Conservation (phyloP, 2,329 filamentous ascomycete species). For the Parascedosporium putredinis region DNA sequence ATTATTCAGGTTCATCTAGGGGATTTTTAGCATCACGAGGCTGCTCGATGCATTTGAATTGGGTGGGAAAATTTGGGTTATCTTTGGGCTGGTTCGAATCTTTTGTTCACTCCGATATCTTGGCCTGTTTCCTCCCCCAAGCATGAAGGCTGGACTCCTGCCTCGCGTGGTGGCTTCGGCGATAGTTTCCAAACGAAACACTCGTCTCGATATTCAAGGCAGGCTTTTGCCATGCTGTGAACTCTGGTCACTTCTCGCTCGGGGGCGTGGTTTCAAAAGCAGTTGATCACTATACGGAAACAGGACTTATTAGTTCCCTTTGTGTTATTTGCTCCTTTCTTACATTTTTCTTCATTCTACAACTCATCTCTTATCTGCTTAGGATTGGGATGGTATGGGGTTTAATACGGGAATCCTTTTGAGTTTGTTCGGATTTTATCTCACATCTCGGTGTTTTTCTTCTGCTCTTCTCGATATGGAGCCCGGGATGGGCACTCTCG, state of each 20-base stretch:
- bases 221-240: neutral
- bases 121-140: neutral
- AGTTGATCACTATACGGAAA: neutral
- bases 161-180: neutral
- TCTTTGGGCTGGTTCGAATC: conserved; percentile 2
- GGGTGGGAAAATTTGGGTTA: conserved; percentile 6
- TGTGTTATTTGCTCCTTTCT: neutral
- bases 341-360: too few species aligned
- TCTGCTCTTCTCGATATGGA: neutral
- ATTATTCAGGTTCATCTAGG: conserved; percentile 3
- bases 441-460: neutral
- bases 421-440: neutral
- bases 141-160: too few species aligned
- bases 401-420: neutral
- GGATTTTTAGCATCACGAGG: neutral
- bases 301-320: neutral
- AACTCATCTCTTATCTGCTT: too few species aligned
- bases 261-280: neutral
- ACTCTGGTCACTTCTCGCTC: neutral
- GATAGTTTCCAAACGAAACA: too few species aligned
- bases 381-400: neutral
- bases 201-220: neutral
- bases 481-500: neutral
- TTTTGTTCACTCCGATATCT: conserved; percentile 7
- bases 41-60: conserved; percentile 5